Base-by-base conservation (phyloP, 179 eudicot genomes). In the Amaranthus tricolor region DNA sequence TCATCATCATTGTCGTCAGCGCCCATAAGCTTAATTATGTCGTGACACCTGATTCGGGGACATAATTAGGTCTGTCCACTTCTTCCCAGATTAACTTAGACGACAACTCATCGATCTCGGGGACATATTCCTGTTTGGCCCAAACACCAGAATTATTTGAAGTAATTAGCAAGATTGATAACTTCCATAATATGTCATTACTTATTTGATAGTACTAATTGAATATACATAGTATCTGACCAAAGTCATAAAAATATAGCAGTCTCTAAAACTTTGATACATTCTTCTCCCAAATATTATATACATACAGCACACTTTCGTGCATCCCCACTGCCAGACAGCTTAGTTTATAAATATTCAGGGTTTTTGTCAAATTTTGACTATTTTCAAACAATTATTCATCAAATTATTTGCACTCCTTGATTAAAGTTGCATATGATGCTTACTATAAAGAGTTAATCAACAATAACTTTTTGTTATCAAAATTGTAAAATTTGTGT, bases 1-100 rank as follows among this genome's bases (percentile, higher is more conserved):
- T 62, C 14, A 45, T 47, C 40, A 19, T 67, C 65, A 66, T 31
- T 75, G 54, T 16, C 73, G 54, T 16, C 73, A 62, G 7, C 66
- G 12, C 48, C 61, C 65, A 83, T 63, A 24, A 71, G 11, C 74
- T 9, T n/a, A 9, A 53, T 84, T 72, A 82, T 73, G 86, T 85
- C 5, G 88, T 71, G 62, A 90, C 86, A 4, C 80, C 87, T 0
- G 90, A 67, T 75, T 85, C 95, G 0, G 88, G 74, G 47, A 79
- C 87, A 64, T 86, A 87, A 78, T 62, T 90, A 47, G 88, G 87
- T 72, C 82, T 86, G 72, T 83, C 93, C 51, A 86, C 86, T 71
- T 93, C 97, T 53, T 91, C 95, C 98, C 98, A 94, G 6, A 84
- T 89, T 86, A 94, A 77, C 70, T 89, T 88, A 7, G 97, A 86